Evolutionary conservation across 768 basidiomycete genomes (phyloP), one percentile per base, ranked within the genome.

Genomic region (Lentinula sp.): DNA sequence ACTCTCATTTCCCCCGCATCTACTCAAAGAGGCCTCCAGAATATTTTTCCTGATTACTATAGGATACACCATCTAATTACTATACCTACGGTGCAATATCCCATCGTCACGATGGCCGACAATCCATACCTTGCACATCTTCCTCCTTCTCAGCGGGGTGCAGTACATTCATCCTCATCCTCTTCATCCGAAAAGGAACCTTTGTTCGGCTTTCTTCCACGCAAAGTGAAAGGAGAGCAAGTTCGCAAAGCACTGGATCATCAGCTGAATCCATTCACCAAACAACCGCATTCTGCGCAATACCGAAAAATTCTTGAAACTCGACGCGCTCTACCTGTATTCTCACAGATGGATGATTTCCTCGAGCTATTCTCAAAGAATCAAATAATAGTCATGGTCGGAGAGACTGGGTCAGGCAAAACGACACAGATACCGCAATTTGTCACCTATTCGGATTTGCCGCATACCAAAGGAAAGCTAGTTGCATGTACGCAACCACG

Each of bases 401-500:
- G 95, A 67, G 95, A 97, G 78, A 97, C 95, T 0, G 95, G 55
- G 2, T 56, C 55, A 4, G 55, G 55, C n/a, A 56, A 56, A 43
- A 56, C 55, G 21, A 56, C 55, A 15, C 55, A 56, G 76, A 97
- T 98, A 69, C 96, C 96, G 1, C 96, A 98, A 72, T 97, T 98
- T 67, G 95, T 95, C 46, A 90, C 88, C 49, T 98, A 87, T 72
- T 93, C 93, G 3, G 96, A 98, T 73, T 74, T 97, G 35, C 95
- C 95, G 0, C 95, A 98, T 70, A 84, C 87, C 5, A 89, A 84
- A 71, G 88, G 92, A 40, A 97, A 94, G 72, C 75, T 98, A 66
- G 88, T 99, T 3, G 96, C 96, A 0, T 99, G 96, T 68, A 99
- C 96, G 2, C 96, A 99, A 70, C 96, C 96, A 1, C 81, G 96